These are phyloP conservation scores for Delphinella strobiligena DNA, from an alignment of 2,329 filamentous ascomycete genomes.

Conservation along the genomic window DNA sequence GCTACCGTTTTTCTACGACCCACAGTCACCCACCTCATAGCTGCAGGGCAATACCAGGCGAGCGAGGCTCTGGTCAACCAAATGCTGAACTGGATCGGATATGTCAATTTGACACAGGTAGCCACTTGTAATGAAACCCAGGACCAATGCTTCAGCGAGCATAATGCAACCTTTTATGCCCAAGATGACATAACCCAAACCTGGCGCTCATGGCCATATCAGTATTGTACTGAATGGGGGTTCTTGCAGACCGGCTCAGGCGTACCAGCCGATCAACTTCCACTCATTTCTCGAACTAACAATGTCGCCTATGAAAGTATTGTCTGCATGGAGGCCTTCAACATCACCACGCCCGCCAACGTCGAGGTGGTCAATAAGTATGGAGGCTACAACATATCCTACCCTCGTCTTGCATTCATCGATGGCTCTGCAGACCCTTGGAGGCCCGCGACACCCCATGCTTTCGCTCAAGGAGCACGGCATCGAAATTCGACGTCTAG, in stretches of 20 bases:
- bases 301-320: constrained; percentile 50
- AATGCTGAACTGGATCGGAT: constrained; percentile 47
- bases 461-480: constrained; percentile 40
- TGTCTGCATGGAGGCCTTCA: constrained; percentile 57
- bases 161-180: constrained; percentile 36
- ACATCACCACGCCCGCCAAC: constrained; percentile 52
- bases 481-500: constrained; percentile 46
- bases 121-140: constrained; percentile 29
- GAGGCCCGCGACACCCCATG: constrained; percentile 61
- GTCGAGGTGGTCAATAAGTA: constrained; percentile 60
- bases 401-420: constrained; percentile 63
- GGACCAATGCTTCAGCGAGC: constrained; percentile 39
- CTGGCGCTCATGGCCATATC: constrained; percentile 47
- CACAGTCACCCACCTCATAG: constrained; percentile 33
- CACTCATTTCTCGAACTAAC: constrained; percentile 60
- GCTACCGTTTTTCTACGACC: constrained; percentile 24
- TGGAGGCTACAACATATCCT: constrained; percentile 60
- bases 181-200: constrained; percentile 30
- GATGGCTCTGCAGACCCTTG: constrained; percentile 73
- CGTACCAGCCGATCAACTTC: constrained; percentile 50
- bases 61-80: constrained; percentile 35
- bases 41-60: constrained; percentile 33
- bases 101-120: constrained; percentile 35
- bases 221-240: constrained; percentile 56
- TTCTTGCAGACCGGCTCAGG: constrained; percentile 64